Base-by-base conservation (phyloP, 73 alveolate species). In the Paramecium caudatum region DNA sequence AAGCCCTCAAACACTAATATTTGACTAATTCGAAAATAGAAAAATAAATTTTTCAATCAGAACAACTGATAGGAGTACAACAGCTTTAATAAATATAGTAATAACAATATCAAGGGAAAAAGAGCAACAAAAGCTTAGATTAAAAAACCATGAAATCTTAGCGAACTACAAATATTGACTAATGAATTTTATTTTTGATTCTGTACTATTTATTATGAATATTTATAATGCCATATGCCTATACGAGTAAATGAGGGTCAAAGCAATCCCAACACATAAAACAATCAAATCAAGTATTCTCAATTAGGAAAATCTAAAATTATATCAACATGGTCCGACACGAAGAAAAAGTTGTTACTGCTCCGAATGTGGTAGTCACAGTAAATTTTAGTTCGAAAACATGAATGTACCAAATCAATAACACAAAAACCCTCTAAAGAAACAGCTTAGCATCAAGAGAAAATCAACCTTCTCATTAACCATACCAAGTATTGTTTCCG, bases 261-360 rank as follows among this genome's bases (percentile, higher is more conserved):
- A 48, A 48, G 15, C 34, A 5, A 48, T 48, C 5, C 7, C 7
- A 16, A 9, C 70, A 5, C 70, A 9, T 48, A 48, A 48, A 48
- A 48, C 70, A 12, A 9, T 9, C 7, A 48, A 48, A 16, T 9
- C 70, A 7, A n/a, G n/a, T n/a, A n/a, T n/a, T n/a, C n/a, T n/a
- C n/a, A 41, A 41, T 41, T 6, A 7, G 49, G 10, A 7, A 48
- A 48, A 62, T 62, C 10, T 82, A 47, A 82, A 82, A 21, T 23
- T 32, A 34, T 82, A 19, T 55, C n/a, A 9, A 13, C 3, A 41
- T n/a, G n/a, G n/a, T n/a, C n/a, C n/a, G n/a, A 55, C 80, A 4
- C 27, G 83, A 65, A 65, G 83, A n/a, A 65, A 65, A 65, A 65
- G 83, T 4, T 65, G 83, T 13, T 30, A 65, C 17, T 65, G 83